Percentiles rank a stretch among this genome's conserved stretches.
These are phyloP conservation scores for Populus nigra DNA, from an alignment of 345 rosid species.

Conservation along the genomic window DNA sequence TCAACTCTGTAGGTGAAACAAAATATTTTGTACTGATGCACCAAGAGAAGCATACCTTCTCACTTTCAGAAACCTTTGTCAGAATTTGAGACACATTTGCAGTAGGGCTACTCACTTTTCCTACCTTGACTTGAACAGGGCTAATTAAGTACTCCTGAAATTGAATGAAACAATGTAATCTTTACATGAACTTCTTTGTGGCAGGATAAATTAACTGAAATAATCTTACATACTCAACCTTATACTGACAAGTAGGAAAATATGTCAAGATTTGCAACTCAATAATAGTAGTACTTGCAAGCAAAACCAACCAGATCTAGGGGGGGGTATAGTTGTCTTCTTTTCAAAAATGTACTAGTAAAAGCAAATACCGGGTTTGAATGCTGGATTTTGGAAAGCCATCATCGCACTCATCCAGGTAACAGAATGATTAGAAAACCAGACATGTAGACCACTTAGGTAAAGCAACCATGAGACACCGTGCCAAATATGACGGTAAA, in stretches of 20 bases:
- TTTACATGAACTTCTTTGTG: neutral
- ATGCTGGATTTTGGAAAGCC: neutral
- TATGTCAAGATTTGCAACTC: neutral
- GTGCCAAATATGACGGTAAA: neutral
- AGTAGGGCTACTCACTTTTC: conserved; percentile 43
- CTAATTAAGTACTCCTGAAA: conserved; percentile 38
- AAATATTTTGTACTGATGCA: neutral
- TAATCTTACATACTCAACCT: neutral
- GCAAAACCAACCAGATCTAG: neutral
- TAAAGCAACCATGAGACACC: neutral
- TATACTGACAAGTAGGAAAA: neutral
- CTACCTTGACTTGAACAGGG: conserved; percentile 44
- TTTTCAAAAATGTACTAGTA: neutral
- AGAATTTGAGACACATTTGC: conserved; percentile 36
- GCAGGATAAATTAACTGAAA: neutral
- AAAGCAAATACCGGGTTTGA: neutral
- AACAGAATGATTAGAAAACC: neutral
- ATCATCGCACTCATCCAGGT: neutral
- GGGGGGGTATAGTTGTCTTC: neutral
- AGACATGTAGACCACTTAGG: neutral
- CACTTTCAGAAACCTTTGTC: conserved; percentile 37
- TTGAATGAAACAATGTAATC: neutral
- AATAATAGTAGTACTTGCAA: too few relatives aligned
- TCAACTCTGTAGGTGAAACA: neutral
- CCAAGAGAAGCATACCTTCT: conserved; percentile 30